phyloP scores from a whole-genome alignment of 352 stramenopile genomes.

The Phytophthora fragariaefolia region DNA sequence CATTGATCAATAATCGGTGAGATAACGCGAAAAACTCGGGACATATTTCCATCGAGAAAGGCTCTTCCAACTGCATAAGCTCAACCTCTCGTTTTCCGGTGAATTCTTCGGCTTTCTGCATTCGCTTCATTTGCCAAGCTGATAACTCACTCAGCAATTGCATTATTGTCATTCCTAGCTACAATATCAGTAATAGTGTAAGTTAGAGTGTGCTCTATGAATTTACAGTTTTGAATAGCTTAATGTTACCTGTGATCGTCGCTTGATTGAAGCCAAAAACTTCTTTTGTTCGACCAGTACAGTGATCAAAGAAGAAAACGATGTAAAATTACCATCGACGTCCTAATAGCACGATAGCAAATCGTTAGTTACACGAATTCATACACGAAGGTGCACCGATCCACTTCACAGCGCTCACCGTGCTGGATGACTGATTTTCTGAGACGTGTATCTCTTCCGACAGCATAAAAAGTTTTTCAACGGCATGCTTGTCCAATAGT shows the following conservation, averaged over 20 bases:
- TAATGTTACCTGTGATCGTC: slow-evolving; percentile 69
- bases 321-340: not conserved
- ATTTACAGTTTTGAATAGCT: not conserved
- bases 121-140: slow-evolving; percentile 90
- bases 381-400: not conserved
- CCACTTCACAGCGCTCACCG: slow-evolving; percentile 9
- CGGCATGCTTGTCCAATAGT: slow-evolving; percentile 54
- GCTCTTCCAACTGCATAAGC: slow-evolving; percentile 79
- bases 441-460: slow-evolving; percentile 34
- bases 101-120: slow-evolving; percentile 88
- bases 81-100: slow-evolving; percentile 72
- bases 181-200: slow-evolving; percentile 11
- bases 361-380: too few relatives aligned
- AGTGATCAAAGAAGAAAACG: slow-evolving; percentile 22
- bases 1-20: slow-evolving; percentile 62
- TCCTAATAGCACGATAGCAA: too few relatives aligned
- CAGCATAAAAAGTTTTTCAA: slow-evolving; percentile 59
- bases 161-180: slow-evolving; percentile 80
- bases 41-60: slow-evolving; percentile 85
- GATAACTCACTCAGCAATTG: slow-evolving; percentile 81
- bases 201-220: slow-evolving; percentile 16
- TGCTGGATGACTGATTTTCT: slow-evolving; percentile 10
- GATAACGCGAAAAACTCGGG: slow-evolving; percentile 77
- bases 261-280: slow-evolving; percentile 58
- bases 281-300: slow-evolving; percentile 24